Base-by-base conservation (phyloP, 2,329 filamentous ascomycete genomes). In the Fusarium chaquense region DNA sequence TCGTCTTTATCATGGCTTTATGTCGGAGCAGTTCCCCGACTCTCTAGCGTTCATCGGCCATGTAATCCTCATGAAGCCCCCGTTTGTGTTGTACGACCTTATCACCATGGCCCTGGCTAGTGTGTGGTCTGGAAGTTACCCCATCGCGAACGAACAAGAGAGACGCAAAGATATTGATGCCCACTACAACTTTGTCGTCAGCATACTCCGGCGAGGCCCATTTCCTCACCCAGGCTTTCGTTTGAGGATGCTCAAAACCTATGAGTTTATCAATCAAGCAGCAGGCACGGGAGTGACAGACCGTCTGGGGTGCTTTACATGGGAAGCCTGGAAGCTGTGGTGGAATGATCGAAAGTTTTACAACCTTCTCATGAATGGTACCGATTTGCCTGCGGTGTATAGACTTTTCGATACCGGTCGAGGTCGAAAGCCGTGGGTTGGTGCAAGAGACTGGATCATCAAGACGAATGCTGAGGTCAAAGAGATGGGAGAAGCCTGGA, bases 291-390 rank as follows among this genome's bases (percentile, higher is more conserved):
- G 82, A 6, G 76, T 83, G 26, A 74, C 66, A 41, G 79, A 83
- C 46, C 76, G 78, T 8, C 69, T 84, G 6, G 76, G 66, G 3
- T 79, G 78, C 15, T 83, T 79, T 71, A 78, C 77, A 5, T 77
- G 73, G 74, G 74, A 77, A 22, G 80, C 78, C 5, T 84, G 83
- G 83, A 76, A 76, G 65, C 78, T 84, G 33, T 83, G 82, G 82
- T 79, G 78, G 73, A 74, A 65, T 13, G 79, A 84, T 55, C 76
- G 76, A 35, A 76, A 76, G 60, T 76, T 84, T 28, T 83, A 82
- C 56, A 77, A 76, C 12, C 57, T 82, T 54, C 71, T 83, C 56
- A 80, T 81, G 73, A 73, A 77, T n/a, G 82, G 81, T 0, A 67
- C 64, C 4, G 78, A 82, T 69, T 75, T 76, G 20, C 78, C 81